Percentiles rank a stretch among this genome's conserved stretches.
These are phyloP conservation scores for Boletus mariae DNA, from an alignment of 1,284 basidiomycete species.

Conservation along the genomic window DNA sequence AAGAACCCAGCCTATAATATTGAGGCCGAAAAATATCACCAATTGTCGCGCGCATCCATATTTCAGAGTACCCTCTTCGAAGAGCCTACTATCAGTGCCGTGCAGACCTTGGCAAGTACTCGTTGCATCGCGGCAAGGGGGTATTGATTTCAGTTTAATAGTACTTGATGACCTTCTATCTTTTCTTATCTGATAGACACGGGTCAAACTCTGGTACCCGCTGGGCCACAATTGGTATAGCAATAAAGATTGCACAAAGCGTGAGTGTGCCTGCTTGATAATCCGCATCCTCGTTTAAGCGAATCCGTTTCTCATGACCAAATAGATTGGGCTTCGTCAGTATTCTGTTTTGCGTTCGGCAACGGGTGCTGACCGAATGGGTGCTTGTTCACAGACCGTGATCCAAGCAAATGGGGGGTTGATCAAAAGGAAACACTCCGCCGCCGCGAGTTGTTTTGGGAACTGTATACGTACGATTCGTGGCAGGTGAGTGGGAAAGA, in stretches of 20 bases:
- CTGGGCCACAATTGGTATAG: slow-evolving; percentile 75
- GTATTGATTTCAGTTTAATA: slow-evolving; percentile 30
- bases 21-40: slow-evolving; percentile 77
- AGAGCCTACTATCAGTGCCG: slow-evolving; percentile 67
- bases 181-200: slow-evolving; percentile 71
- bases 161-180: slow-evolving; percentile 76
- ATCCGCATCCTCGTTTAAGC: slow-evolving; percentile 1
- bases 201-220: slow-evolving; percentile 68
- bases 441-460: slow-evolving; percentile 71
- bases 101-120: slow-evolving; percentile 62
- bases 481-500: slow-evolving; percentile 47
- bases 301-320: slow-evolving; percentile 8
- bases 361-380: slow-evolving; percentile 14
- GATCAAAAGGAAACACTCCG: slow-evolving; percentile 57
- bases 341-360: slow-evolving; percentile 18
- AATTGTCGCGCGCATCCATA: slow-evolving; percentile 66
- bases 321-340: slow-evolving; percentile 72
- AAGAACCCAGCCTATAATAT: slow-evolving; percentile 61
- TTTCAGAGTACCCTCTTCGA: slow-evolving; percentile 72
- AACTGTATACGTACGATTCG: slow-evolving; percentile 71
- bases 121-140: background rate
- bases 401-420: slow-evolving; percentile 64
- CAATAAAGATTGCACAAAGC: slow-evolving; percentile 73
- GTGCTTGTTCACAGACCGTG: slow-evolving; percentile 50
- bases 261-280: slow-evolving; percentile 43